Evolutionary conservation across 108 stramenopile species (phyloP).

Genomic region (Nannochloropsis oceanica): DNA sequence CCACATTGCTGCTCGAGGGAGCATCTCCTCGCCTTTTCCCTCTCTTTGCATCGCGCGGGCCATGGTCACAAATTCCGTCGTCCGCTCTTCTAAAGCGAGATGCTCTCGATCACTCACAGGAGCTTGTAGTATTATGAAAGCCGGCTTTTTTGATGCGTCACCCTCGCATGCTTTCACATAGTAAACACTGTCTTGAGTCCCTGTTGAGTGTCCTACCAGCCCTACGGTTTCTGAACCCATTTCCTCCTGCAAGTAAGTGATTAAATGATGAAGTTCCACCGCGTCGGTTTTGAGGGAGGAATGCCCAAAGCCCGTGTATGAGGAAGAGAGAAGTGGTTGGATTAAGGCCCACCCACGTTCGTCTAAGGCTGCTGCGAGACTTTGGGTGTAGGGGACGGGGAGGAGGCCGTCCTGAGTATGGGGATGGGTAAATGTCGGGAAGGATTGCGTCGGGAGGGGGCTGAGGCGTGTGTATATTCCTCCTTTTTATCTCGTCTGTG

Average conservation of each 20-base stretch:
- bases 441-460: too few species aligned
- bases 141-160: slow-evolving; percentile 25
- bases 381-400: slow-evolving; percentile 2
- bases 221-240: slow-evolving; percentile 23
- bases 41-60: slow-evolving; percentile 40
- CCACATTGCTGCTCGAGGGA: slow-evolving; percentile 69
- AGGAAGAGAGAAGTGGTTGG: slow-evolving; percentile 23
- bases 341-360: slow-evolving; percentile 18
- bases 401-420: slow-evolving; percentile 24
- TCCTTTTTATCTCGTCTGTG: too few species aligned
- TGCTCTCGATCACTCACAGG: slow-evolving; percentile 80
- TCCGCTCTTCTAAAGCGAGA: slow-evolving; percentile 7
- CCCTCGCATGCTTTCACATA: slow-evolving; percentile 48
- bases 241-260: background rate
- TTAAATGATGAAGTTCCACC: background rate
- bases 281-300: background rate
- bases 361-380: slow-evolving; percentile 13
- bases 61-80: slow-evolving; percentile 14
- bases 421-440: too few species aligned
- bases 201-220: slow-evolving; percentile 79
- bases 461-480: too few species aligned
- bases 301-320: slow-evolving; percentile 12
- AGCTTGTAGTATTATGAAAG: slow-evolving; percentile 62
- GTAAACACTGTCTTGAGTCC: slow-evolving; percentile 73
- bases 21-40: slow-evolving; percentile 58